These are phyloP conservation scores for Rubia occidens DNA, from an alignment of 305 asterid species.

Conservation along the genomic window DNA sequence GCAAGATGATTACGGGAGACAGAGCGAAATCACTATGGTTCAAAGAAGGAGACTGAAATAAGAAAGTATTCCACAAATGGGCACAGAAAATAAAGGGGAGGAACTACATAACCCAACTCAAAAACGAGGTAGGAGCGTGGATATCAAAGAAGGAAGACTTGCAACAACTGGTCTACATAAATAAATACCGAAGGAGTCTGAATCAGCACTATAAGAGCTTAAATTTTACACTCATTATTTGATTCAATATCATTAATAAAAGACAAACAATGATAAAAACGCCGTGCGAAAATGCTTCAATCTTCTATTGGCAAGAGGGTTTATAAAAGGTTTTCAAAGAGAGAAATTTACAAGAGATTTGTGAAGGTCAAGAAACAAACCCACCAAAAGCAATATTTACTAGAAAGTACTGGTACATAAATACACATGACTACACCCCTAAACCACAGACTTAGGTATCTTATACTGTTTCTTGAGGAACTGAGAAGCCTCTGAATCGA, in stretches of 20 bases:
- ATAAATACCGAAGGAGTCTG: background rate
- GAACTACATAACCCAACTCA: too few relatives aligned
- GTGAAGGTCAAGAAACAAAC: background rate
- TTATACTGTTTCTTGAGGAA: conserved; percentile 95
- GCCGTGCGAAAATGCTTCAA: background rate
- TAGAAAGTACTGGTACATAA: background rate
- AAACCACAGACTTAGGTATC: conserved; percentile 73
- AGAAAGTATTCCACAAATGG: too few relatives aligned
- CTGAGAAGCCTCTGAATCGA: conserved; percentile 91
- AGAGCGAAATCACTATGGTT: too few relatives aligned
- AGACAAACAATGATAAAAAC: background rate
- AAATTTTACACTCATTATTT: background rate
- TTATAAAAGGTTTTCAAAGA: background rate
- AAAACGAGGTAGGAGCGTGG: too few relatives aligned
- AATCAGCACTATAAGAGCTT: background rate
- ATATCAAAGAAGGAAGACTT: too few relatives aligned
- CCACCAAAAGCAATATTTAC: background rate
- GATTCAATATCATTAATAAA: too few relatives aligned
- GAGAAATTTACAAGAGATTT: background rate
- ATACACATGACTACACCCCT: conserved; percentile 14
- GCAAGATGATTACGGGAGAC: too few relatives aligned
- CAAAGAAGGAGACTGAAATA: too few relatives aligned
- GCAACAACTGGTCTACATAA: too few relatives aligned
- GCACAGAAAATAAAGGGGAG: too few relatives aligned
- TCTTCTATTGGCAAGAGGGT: background rate